Evolutionary conservation across 2,329 filamentous ascomycete species (phyloP).

Genomic region (Microthyrium microscopicum): DNA sequence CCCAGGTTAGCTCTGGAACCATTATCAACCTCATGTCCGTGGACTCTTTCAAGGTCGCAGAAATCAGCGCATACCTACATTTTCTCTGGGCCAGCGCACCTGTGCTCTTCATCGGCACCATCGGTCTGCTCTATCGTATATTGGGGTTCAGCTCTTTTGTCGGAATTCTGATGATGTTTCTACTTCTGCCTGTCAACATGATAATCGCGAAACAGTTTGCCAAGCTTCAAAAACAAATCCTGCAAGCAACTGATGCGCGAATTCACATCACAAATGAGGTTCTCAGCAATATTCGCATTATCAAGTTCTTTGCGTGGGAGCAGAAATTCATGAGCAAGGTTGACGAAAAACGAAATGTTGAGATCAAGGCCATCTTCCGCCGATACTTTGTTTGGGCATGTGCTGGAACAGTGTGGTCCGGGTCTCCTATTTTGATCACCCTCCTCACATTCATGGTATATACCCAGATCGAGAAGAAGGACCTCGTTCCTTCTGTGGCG

Average conservation of each 20-base stretch:
- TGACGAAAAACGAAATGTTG: conserved; percentile 67
- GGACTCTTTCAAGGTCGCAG: conserved; percentile 95
- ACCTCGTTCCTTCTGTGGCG: conserved; percentile 76
- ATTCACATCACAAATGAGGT: conserved; percentile 97
- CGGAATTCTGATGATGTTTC: conserved; percentile 75
- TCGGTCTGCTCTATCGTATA: conserved; percentile 71
- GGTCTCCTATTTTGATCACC: conserved; percentile 84
- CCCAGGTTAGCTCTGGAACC: conserved; percentile 85
- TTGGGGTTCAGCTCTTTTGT: conserved; percentile 88
- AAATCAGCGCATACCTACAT: conserved; percentile 87
- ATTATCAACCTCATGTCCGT: conserved; percentile 99
- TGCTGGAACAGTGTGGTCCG: conserved; percentile 92
- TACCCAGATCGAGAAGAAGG: conserved; percentile 76
- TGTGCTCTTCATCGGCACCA: conserved; percentile 67
- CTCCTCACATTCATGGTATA: conserved; percentile 94
- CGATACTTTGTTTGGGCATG: conserved; percentile 84
- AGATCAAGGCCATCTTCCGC: conserved; percentile 61
- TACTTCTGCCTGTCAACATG: conserved; percentile 83
- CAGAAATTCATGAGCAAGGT: conserved; percentile 74
- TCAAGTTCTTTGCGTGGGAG: conserved; percentile 99
- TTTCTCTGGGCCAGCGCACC: conserved; percentile 89
- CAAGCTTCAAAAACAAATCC: conserved; percentile 73
- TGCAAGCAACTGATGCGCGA: conserved; percentile 83
- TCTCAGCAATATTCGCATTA: conserved; percentile 91
- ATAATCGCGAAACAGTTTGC: conserved; percentile 74